Base-by-base conservation (phyloP, 2,329 filamentous ascomycete species). In the Madurella mycetomatis region DNA sequence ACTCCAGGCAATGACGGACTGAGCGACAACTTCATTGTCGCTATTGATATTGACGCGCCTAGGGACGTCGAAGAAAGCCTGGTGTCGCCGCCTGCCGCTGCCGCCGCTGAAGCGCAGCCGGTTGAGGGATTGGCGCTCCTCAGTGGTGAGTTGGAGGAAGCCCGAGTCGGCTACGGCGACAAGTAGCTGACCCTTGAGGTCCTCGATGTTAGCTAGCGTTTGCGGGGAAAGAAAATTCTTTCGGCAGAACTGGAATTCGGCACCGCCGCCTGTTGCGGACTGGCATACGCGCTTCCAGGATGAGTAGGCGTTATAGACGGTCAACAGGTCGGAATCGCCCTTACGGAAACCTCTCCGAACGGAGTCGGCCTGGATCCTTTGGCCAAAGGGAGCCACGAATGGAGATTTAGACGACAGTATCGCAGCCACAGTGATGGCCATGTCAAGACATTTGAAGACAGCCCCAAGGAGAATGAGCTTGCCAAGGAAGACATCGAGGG, bases 371-470 rank as follows among this genome's bases (percentile, higher is more conserved):
- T 95, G 90, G 41, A 85, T 80, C 49, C 88, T 85, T 45, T 91
- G 87, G 2, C 90, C 89, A 69, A 96, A 90, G 0, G 92, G 88
- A 2, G 88, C 87, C 1, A 92, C 80, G 68, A 97, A 97, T 0
- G 92, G 94, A 0, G 92, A 95, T 68, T 97, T 99, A 30, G 91
- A 95, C 1, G 92, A 96, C 1, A 99, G 73, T 25, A 96, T 92
- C 8, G 94, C 92, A 7, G 95, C 94, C 53, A 95, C 88, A 2
- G 92, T 97, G 49, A 97, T 82, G 15, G 89, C 84, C 69, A 92
- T 92, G 70, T 99, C 94, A 3, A 97, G 79, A 65, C 92, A 97
- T 65, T 87, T 87, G 74, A 96, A 96, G 40, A 95, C 84, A 4
- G 85, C 84, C 0, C 91, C 90, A 37, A 95, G 80, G 4, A 99